Evolutionary conservation across 805 yeast species (phyloP), one percentile per base, ranked within the genome.

Genomic region (Suhomyces emberorum): DNA sequence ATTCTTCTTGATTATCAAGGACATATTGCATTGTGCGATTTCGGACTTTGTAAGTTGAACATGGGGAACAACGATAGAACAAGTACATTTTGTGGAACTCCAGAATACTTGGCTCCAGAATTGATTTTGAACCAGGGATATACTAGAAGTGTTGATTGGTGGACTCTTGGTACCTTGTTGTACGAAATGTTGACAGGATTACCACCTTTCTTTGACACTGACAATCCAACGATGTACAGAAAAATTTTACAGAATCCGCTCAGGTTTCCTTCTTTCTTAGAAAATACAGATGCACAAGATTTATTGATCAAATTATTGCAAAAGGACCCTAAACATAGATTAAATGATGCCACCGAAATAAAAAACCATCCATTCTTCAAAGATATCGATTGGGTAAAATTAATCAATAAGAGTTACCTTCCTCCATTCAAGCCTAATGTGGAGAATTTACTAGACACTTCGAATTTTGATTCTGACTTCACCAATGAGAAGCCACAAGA

Each of bases 381-480:
- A 44, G 88, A 87, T 57, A 81, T 91, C 43, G 95, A 89, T 58
- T 91, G 97, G 97, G 69, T 72, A 46, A 83, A 88, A 57, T 69
- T 91, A 42, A 69, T 81, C 52, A 77, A 75, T 65, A 91, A 91
- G 63, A 88, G 87, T 35, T 93, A 93, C 59, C 83, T 88, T 30
- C 97, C 98, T 25, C 98, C 98, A 5, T 93, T 81, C 66, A 88
- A 88, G 57, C 98, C 98, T 6, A 80, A 85, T 20, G 98, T 93
- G 14, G 80, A 76, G 35, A 83, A 83, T 47, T 81, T 88, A 23
- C 70, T 81, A 30, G 98, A 93, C 55, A 93, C 98, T 1, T 83
- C 95, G 15, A 93, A 93, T 59, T 93, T 93, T 53, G 96, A 91
- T 57, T 77, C 80, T 45, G 95, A 85, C 54, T 93, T 93, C 56